phyloP scores from a whole-genome alignment of 495 filamentous ascomycete species.

The Aspergillus panamensis region DNA sequence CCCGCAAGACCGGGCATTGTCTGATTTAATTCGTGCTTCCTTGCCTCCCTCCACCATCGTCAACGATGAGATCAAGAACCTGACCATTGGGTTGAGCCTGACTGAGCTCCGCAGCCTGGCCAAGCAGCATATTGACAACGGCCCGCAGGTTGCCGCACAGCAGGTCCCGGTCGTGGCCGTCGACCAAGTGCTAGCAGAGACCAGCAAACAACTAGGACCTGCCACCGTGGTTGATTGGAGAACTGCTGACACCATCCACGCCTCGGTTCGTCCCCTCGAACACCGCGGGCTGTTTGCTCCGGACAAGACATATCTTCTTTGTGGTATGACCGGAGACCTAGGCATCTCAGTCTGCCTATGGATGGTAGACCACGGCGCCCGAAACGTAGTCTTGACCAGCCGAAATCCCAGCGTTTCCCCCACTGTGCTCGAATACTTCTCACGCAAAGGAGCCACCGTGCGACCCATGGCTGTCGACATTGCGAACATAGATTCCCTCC shows the following conservation, averaged over 20 bases:
- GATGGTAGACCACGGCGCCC: conserved; percentile 51
- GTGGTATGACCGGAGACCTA: conserved; percentile 53
- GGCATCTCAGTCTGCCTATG: conserved; percentile 55
- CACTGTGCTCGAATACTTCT: not conserved
- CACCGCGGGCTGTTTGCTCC: not conserved
- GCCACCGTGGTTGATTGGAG: not conserved
- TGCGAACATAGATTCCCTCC: not conserved
- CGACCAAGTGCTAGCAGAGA: too few relatives aligned
- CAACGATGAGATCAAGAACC: too few relatives aligned
- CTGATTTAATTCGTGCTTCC: too few relatives aligned
- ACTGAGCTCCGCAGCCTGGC: too few relatives aligned
- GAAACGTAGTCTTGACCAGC: conserved; percentile 45
- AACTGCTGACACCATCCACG: not conserved
- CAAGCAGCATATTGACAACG: too few relatives aligned
- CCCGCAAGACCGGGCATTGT: too few relatives aligned
- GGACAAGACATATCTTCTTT: conserved; percentile 51
- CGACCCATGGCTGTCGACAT: not conserved
- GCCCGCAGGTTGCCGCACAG: too few relatives aligned
- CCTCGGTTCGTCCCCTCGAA: not conserved
- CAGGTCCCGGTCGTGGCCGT: too few relatives aligned
- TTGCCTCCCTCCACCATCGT: too few relatives aligned
- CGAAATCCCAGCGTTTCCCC: conserved; percentile 23
- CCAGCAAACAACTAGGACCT: too few relatives aligned
- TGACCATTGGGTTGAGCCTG: too few relatives aligned
- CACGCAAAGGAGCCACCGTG: not conserved